Evolutionary conservation across 768 basidiomycete species (phyloP).

Genomic region (Hortiboletus flavorubellus): DNA sequence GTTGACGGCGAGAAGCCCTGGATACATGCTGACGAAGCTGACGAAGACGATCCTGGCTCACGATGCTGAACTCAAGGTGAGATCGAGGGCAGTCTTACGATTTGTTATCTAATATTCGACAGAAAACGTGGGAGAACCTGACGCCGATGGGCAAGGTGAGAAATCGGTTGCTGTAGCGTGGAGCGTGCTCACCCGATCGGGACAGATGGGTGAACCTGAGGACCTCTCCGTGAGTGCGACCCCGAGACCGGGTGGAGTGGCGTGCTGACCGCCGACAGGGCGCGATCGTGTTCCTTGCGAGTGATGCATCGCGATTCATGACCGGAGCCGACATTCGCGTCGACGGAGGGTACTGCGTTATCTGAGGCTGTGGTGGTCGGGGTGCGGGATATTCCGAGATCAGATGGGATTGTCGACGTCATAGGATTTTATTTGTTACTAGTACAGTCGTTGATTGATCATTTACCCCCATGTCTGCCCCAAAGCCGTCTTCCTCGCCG

Average conservation of each 20-base stretch:
- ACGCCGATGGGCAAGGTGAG: slow-evolving; percentile 83
- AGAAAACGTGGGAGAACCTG: slow-evolving; percentile 81
- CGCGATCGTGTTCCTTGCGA: slow-evolving; percentile 86
- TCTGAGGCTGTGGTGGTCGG: slow-evolving; percentile 34
- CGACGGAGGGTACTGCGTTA: slow-evolving; percentile 84
- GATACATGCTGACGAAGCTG: slow-evolving; percentile 92
- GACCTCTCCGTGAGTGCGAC: slow-evolving; percentile 67
- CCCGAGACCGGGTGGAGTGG: neutral
- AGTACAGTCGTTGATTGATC: no score
- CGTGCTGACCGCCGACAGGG: slow-evolving; percentile 43
- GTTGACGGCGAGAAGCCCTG: slow-evolving; percentile 52
- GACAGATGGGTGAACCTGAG: slow-evolving; percentile 86
- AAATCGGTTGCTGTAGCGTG: neutral
- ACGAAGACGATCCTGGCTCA: slow-evolving; percentile 78
- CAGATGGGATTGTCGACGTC: slow-evolving; percentile 24
- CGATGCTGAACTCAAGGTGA: slow-evolving; percentile 71
- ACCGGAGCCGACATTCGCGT: slow-evolving; percentile 83
- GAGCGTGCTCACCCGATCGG: slow-evolving; percentile 20
- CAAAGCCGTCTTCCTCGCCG: slow-evolving; percentile 5
- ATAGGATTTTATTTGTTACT: slow-evolving; percentile 5
- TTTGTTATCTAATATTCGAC: neutral
- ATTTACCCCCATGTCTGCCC: slow-evolving; percentile 16
- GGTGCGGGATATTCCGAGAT: slow-evolving; percentile 12
- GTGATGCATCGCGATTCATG: slow-evolving; percentile 87
- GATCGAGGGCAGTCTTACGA: neutral